Evolutionary conservation across 148 eudicot genomes (phyloP).

Genomic region (Camellia japonica): DNA sequence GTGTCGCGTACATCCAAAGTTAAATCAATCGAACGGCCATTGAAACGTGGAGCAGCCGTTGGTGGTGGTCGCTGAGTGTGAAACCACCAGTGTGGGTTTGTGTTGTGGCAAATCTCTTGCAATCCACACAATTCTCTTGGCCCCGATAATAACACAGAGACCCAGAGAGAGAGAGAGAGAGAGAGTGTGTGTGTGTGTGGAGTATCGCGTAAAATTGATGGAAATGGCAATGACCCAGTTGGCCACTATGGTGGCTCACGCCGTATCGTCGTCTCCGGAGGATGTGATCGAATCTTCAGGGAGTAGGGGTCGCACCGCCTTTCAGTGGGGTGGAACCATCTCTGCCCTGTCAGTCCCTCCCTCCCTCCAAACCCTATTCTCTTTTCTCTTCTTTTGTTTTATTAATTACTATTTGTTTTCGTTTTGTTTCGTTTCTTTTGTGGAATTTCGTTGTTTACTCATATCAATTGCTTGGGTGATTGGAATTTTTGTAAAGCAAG

Average conservation of each 20-base stretch:
- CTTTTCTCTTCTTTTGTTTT: not conserved
- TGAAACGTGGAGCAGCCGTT: too few species aligned
- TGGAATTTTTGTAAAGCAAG: not conserved
- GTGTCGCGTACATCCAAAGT: too few species aligned
- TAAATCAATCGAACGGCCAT: too few species aligned
- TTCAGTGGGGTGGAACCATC: constrained; percentile 50
- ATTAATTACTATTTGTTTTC: not conserved
- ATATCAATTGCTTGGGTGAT: not conserved
- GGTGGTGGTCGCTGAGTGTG: too few species aligned
- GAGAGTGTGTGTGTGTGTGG: not conserved
- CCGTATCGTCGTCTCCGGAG: not conserved
- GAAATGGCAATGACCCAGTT: not conserved
- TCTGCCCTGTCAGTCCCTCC: constrained; percentile 32
- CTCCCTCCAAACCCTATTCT: not conserved
- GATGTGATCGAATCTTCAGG: constrained; percentile 5
- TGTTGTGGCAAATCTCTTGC: not conserved
- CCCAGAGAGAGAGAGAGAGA: not conserved
- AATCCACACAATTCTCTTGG: not conserved
- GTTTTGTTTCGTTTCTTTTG: too few species aligned
- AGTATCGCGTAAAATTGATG: not conserved
- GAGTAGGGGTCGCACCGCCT: constrained; percentile 29
- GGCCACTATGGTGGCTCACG: not conserved
- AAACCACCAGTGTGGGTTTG: too few species aligned
- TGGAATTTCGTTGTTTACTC: too few species aligned
- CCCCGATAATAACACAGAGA: not conserved